Percentiles rank a stretch among this genome's conserved stretches.
phyloP scores from a whole-genome alignment of 148 eudicot genomes.

The Tetragonia tetragonoides region DNA sequence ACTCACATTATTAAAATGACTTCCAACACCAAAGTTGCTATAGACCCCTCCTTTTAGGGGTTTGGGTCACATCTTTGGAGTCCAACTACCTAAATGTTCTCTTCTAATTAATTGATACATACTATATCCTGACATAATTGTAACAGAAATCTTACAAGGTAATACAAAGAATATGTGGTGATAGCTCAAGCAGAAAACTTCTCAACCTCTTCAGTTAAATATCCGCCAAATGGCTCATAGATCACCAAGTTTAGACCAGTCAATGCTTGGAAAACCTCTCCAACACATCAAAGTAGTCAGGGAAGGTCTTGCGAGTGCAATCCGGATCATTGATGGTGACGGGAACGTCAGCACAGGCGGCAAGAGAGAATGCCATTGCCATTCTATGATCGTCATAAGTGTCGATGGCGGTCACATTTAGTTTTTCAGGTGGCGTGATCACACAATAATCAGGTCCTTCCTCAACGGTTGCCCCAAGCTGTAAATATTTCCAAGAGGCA shows the following conservation, averaged over 20 bases:
- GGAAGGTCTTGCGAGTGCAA: conserved; percentile 97
- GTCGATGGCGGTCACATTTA: conserved; percentile 80
- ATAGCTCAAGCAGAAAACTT: neutral
- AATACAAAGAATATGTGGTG: conserved; percentile 19
- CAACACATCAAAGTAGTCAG: conserved; percentile 90
- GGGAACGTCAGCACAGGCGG: conserved; percentile 90
- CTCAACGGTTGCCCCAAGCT: conserved; percentile 98
- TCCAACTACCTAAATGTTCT: conserved; percentile 1
- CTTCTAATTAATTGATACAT: conserved; percentile 15
- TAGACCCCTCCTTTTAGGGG: neutral
- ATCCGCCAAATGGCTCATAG: neutral
- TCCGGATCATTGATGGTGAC: conserved; percentile 92
- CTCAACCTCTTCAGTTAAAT: neutral
- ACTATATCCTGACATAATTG: neutral
- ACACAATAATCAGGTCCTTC: conserved; percentile 96
- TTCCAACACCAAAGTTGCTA: neutral
- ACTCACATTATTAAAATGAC: conserved; percentile 11
- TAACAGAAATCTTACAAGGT: conserved; percentile 16
- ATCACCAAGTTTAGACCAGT: neutral
- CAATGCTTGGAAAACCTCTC: conserved; percentile 62
- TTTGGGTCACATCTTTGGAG: conserved; percentile 5
- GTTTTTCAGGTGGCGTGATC: conserved; percentile 88
- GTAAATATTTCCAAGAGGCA: conserved; percentile 10
- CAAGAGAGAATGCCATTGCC: conserved; percentile 99
- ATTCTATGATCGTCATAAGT: conserved; percentile 96